These are phyloP conservation scores for cucumber (Cucumis sativus) DNA, from an alignment of 306 rosid species.

Conservation along the genomic window DNA sequence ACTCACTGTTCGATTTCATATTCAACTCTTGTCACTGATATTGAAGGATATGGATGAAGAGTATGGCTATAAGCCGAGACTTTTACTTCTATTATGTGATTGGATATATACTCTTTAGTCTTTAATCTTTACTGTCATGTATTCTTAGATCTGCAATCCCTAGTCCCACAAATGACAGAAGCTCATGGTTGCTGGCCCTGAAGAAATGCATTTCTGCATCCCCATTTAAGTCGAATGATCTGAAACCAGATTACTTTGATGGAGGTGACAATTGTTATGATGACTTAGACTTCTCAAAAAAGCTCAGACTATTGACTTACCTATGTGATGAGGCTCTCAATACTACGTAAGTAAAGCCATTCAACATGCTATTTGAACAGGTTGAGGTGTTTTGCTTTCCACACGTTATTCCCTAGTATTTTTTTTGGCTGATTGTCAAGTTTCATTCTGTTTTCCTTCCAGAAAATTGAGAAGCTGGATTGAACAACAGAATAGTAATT, in stretches of 20 bases:
- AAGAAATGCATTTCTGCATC: slow-evolving; percentile 27
- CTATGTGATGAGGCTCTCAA: slow-evolving; percentile 41
- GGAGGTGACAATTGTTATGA: slow-evolving; percentile 19
- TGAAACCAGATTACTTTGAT: slow-evolving; percentile 19
- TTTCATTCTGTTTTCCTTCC: slow-evolving; percentile 2
- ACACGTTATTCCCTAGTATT: neutral
- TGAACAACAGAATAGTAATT: slow-evolving; percentile 22
- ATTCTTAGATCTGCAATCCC: slow-evolving; percentile 14
- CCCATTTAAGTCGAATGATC: slow-evolving; percentile 13
- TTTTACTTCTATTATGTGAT: neutral
- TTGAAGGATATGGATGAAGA: slow-evolving; percentile 30
- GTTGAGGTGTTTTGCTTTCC: neutral
- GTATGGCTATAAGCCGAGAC: slow-evolving; percentile 12
- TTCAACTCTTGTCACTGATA: slow-evolving; percentile 27
- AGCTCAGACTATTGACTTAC: slow-evolving; percentile 28
- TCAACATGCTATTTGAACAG: neutral
- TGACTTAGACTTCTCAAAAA: slow-evolving; percentile 25
- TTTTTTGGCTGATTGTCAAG: neutral
- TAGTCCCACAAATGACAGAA: slow-evolving; percentile 8
- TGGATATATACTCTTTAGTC: neutral
- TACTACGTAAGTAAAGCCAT: slow-evolving; percentile 30
- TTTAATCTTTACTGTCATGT: neutral
- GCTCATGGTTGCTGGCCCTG: slow-evolving; percentile 31
- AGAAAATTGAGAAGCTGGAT: slow-evolving; percentile 40
- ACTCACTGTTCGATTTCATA: slow-evolving; percentile 22